Evolutionary conservation across 2,329 filamentous ascomycete genomes (phyloP), one percentile per base, ranked within the genome.

Genomic region (Lomentospora prolificans): DNA sequence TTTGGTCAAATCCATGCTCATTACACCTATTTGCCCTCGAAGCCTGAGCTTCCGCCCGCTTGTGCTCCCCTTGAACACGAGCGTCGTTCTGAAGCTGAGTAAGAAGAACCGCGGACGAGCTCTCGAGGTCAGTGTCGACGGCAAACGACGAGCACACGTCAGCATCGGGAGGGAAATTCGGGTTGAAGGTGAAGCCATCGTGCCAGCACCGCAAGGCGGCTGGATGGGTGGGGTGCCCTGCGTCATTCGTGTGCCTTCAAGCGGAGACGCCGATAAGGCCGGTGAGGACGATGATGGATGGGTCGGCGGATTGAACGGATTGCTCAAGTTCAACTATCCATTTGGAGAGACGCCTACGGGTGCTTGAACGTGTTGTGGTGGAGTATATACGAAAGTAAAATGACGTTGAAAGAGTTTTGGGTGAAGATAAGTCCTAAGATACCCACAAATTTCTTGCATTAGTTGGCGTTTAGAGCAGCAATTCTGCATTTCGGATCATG

Each of bases 261-360:
- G 62, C 74, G 78, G 62, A 61, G 68, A 68, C 36, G 63, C 64
- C 17, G 36, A 46, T 4, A 53, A 54, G 19, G 41, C 44, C 3
- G 71, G 73, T 2, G 80, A 85, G 60, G 80, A 85, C 50, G 90
- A 96, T 64, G 92, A 97, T 69, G 90, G 92, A 17, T 99, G 94
- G 94, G 92, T 99, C 2, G 92, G 92, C 1, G 92, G 94, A 0
- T 71, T 99, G 65, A 99, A 96, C 66, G 89, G 90, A 8, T 68
- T 97, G 64, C 72, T 99, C 62, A 99, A 99, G 73, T 99, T 97
- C 68, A 99, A 99, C 69, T 89, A 96, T 72, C 91, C 92, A 0
- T 97, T 97, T 75, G 94, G 94, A 27, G 56, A 58, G 27, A 28
- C 41, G 41, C 41, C 41, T n/a, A 19, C 41, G 19, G 19, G 41